Base-by-base conservation (phyloP, 2,329 filamentous ascomycete genomes). In the Aspergillus carbonarius region DNA sequence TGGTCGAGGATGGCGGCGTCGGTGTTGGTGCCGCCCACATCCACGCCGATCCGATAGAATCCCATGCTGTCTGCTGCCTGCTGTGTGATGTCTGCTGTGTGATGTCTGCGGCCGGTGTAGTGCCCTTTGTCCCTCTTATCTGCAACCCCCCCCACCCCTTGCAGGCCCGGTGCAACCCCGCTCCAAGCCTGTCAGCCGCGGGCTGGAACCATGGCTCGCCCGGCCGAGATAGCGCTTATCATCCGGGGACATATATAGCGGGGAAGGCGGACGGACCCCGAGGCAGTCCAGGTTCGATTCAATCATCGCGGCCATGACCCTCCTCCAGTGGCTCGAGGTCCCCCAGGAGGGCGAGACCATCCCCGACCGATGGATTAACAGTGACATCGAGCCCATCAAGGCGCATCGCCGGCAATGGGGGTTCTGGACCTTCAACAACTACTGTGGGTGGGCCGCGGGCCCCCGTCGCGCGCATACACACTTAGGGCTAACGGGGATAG, bases 361-460 rank as follows among this genome's bases (percentile, higher is more conserved):
- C 12, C 15, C 58, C 54, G 56, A 70, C 57, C 65, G 66, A 62
- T 76, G 39, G 39, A 23, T 42, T 2, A 83, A 83, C 64, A 75
- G 83, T 61, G 81, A 83, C 63, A 80, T 83, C 57, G 78, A 79
- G 2, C 81, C 81, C 9, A 76, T 81, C 27, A 78, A 80, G 58
- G 66, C 72, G 1, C 73, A 64, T 44, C 70, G 78, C 44, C 71
- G 78, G 15, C 81, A 77, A 5, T 82, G 78, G 79, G 73, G 69
- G 4, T 74, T 73, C 25, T 66, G 74, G 58, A 75, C 77, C 3
- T 82, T 77, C 46, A 74, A 79, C 62, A 79, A 80, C 63, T 79
- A 73, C 53, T 81, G 79, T 80, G 63, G 2, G 39, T 18, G 18
- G 5, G n/a, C n/a, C n/a, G n/a, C n/a, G n/a, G n/a, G n/a, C n/a